A percentile compares a stretch with the other conserved stretches of the same genome.
These are phyloP conservation scores for Echium plantagineum DNA, from an alignment of 257 asterid species.

Conservation along the genomic window DNA sequence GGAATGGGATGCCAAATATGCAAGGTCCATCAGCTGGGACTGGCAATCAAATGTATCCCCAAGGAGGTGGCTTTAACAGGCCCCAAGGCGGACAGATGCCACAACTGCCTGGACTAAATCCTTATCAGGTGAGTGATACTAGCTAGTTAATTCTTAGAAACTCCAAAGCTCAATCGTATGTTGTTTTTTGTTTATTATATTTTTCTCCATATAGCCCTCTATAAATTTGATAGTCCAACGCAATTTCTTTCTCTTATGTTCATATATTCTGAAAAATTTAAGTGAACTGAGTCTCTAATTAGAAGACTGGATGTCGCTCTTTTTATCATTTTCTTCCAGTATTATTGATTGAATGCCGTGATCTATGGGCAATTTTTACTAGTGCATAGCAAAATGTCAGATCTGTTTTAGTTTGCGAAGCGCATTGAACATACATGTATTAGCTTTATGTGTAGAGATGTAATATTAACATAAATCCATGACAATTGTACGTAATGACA, in stretches of 20 bases:
- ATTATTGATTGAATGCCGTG: too few species aligned
- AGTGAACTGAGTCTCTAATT: neutral
- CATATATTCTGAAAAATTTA: neutral
- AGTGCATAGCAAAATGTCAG: too few species aligned
- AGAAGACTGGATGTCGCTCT: too few species aligned
- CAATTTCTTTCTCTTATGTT: neutral
- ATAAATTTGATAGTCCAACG: neutral
- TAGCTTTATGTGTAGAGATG: too few species aligned
- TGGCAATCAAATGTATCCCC: constrained; percentile 75
- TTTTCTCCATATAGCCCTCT: neutral
- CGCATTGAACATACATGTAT: too few species aligned
- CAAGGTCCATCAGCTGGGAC: constrained; percentile 38
- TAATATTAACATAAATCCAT: too few species aligned
- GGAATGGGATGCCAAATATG: constrained; percentile 44
- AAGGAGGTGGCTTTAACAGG: constrained; percentile 72
- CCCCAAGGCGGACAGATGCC: constrained; percentile 76
- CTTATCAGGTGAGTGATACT: constrained; percentile 54
- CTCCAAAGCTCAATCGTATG: neutral
- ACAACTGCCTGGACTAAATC: constrained; percentile 85
- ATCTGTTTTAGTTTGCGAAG: too few species aligned
- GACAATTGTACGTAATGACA: too few species aligned
- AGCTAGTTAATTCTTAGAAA: constrained; percentile 3
- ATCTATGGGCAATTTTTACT: too few species aligned
- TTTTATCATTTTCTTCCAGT: too few species aligned
- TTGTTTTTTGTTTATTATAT: neutral